These are phyloP conservation scores for Mucor saturninus DNA, from an alignment of 371 early-diverging fungal genomes.

Conservation along the genomic window DNA sequence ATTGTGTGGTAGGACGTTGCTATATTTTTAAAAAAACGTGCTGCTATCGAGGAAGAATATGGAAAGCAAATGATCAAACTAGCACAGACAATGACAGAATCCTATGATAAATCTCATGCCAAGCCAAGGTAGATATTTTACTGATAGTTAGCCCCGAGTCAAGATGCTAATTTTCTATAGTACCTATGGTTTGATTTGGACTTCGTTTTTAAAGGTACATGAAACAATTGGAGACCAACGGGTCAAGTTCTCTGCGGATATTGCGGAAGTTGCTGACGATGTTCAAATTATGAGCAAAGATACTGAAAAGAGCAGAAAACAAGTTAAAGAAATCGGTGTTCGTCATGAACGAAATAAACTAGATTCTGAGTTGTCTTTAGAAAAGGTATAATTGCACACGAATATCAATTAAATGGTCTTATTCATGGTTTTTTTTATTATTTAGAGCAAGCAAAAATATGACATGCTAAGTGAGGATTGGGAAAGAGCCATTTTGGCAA, in stretches of 20 bases:
- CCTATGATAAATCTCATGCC: conserved; percentile 38
- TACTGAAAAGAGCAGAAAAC: conserved; percentile 78
- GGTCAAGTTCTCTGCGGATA: conserved; percentile 60
- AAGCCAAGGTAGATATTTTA: conserved; percentile 36
- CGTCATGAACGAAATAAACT: conserved; percentile 66
- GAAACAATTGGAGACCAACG: conserved; percentile 72
- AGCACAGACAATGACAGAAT: conserved; percentile 42
- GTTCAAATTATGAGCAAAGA: conserved; percentile 72
- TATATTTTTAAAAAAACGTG: conserved; percentile 56
- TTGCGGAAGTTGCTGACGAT: conserved; percentile 73
- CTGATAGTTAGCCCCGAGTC: neutral
- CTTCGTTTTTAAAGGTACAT: conserved; percentile 67
- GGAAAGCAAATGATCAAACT: conserved; percentile 55
- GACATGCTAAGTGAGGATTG: conserved; percentile 74
- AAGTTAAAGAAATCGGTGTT: conserved; percentile 74
- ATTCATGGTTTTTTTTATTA: neutral
- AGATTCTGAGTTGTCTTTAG: conserved; percentile 71
- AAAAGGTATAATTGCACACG: conserved; percentile 60
- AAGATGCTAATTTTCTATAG: conserved; percentile 27
- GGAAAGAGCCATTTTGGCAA: conserved; percentile 72
- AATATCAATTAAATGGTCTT: neutral
- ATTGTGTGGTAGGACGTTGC: conserved; percentile 40
- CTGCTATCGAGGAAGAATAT: conserved; percentile 60
- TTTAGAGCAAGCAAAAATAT: conserved; percentile 68
- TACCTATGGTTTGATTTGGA: conserved; percentile 61